phyloP scores from a whole-genome alignment of 345 rosid genomes.

The Gossypium rotundifolium region DNA sequence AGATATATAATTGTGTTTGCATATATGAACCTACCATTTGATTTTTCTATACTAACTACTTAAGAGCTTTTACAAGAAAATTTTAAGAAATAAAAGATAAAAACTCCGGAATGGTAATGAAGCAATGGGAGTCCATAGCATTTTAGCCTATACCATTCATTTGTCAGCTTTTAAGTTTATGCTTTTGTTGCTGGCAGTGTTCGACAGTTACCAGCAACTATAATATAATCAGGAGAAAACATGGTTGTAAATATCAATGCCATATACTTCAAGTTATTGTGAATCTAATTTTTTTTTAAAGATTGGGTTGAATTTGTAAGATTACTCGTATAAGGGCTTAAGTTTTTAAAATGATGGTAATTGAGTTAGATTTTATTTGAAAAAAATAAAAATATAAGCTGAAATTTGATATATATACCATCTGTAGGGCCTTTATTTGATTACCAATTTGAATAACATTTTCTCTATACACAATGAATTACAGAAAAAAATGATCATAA shows the following conservation, averaged over 20 bases:
- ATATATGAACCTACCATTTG: slow-evolving; percentile 62
- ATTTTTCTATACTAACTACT: background rate
- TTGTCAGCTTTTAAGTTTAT: background rate
- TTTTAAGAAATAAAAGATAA: too few relatives aligned
- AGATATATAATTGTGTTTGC: slow-evolving; percentile 88
- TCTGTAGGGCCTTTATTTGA: too few relatives aligned
- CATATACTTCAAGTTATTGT: background rate
- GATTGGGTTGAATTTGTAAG: background rate
- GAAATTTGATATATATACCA: too few relatives aligned
- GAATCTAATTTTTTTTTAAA: background rate
- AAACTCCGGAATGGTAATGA: background rate
- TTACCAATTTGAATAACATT: too few relatives aligned
- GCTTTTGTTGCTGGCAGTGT: background rate
- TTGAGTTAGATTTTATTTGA: background rate
- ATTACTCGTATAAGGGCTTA: background rate
- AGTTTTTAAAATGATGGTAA: background rate
- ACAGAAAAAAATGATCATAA: too few relatives aligned
- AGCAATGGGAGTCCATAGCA: background rate
- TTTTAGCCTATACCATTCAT: background rate
- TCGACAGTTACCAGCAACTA: background rate
- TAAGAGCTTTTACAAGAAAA: background rate
- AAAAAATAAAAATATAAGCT: too few relatives aligned
- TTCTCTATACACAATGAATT: too few relatives aligned
- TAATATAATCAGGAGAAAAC: background rate
- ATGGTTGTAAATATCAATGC: background rate